Base-by-base conservation (phyloP, 106 monocot species). In the Dioscorea alata region DNA sequence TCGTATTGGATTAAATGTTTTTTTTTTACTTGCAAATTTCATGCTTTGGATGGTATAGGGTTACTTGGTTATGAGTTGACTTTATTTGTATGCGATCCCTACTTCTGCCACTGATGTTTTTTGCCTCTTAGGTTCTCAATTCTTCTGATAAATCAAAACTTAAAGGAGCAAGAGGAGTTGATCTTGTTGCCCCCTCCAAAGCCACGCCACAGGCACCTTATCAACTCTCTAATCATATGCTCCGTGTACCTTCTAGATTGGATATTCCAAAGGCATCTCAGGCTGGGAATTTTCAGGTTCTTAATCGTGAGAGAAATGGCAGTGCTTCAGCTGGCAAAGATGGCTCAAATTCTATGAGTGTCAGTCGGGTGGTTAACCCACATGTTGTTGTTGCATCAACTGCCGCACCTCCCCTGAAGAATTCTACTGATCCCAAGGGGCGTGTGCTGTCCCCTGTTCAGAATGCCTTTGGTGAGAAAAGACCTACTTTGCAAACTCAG, bases 211-310 rank as follows among this genome's bases (percentile, higher is more conserved):
- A 73, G 58, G 20, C 71, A 22, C 64, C 74, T 60, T 42, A 42
- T 42, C 71, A 66, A 65, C 64, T 32, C 10, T 31, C 57, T 8
- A 56, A 56, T 48, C 60, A 70, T 31, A 32, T 4, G 22, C 60
- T 71, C n/a, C 80, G 69, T 48, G 66, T 76, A 28, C 20, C 73
- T 61, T 49, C 57, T 23, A 78, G 71, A 75, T 34, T 87, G 31
- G 94, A 94, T 67, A 53, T 13, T 79, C 51, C 67, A 31, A 91
- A 84, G 74, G 49, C 72, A 68, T 64, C 86, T 71, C 85, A 77
- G 74, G 50, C 70, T 63, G 86, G 91, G 28, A 91, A 82, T 64
- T 76, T 88, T 79, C 86, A 73, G 23, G 86, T 95, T 22, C 80
- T 95, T 19, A 86, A 86, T 49, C 66, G 77, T 32, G 86, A 91